Evolutionary conservation across 768 basidiomycete genomes (phyloP).

Genomic region (Hygrocybe coccinea): DNA sequence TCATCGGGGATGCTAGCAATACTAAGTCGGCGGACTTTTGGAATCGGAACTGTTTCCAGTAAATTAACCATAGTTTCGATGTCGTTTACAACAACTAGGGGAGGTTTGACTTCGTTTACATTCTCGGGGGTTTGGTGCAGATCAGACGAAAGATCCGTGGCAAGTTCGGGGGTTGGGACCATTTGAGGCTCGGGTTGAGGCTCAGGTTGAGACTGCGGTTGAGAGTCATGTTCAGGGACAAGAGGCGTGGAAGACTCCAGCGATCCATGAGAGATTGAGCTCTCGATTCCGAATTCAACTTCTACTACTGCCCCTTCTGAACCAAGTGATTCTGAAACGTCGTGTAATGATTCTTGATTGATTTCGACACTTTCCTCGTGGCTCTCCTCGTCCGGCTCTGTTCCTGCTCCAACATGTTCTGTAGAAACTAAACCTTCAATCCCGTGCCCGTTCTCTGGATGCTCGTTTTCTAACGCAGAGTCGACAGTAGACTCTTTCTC

Average conservation of each 20-base stretch:
- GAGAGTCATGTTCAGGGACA: background rate
- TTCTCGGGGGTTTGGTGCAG: background rate
- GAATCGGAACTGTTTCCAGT: conserved; percentile 42
- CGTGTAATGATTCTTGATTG: too few species aligned
- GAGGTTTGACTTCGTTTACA: background rate
- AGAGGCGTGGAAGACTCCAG: background rate
- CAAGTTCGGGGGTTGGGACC: background rate
- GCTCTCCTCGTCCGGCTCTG: too few species aligned
- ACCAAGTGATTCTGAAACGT: too few species aligned
- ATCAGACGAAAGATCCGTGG: background rate
- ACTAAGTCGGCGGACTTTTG: conserved; percentile 40
- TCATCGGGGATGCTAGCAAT: conserved; percentile 51
- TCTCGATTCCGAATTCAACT: too few species aligned
- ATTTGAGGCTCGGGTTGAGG: background rate
- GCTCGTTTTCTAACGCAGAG: background rate
- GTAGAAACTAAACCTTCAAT: too few species aligned
- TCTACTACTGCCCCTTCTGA: too few species aligned
- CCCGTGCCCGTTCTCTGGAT: background rate
- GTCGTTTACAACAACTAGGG: conserved; percentile 33
- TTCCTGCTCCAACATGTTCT: too few species aligned
- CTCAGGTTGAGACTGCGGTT: background rate
- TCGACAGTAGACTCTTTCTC: conserved; percentile 20
- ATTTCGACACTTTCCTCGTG: too few species aligned
- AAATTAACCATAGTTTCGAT: conserved; percentile 65
- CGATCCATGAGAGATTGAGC: too few species aligned